Evolutionary conservation across 2,329 filamentous ascomycete species (phyloP), one percentile per base, ranked within the genome.

Genomic region (Curvularia eragrostidis): DNA sequence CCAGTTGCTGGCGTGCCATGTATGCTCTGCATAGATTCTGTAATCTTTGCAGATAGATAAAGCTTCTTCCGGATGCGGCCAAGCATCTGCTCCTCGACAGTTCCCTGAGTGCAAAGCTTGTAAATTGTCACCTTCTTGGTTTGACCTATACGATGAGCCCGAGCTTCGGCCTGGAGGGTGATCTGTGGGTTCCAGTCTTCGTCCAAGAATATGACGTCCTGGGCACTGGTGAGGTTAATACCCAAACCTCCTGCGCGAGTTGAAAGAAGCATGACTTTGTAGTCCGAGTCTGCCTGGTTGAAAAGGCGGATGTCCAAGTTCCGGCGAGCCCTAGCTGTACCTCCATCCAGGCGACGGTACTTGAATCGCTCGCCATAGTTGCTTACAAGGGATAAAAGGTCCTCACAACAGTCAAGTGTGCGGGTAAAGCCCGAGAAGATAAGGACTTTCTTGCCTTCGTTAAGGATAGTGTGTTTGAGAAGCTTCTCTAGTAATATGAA

Each of bases 11-110:
- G 75, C 26, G 70, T 69, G 36, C 68, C 65, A 62, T 85, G 82
- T 6, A 85, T 79, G 61, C 82, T 83, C 41, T 81, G 78, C 82
- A 87, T 85, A 1, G 81, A 81, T 58, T 87, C 85, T 0, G 83
- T 87, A 18, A 87, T 84, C 64, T 86, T 87, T 0, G 83, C 79
- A 0, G 84, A 86, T 0, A 88, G 75, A 59, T 87, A 87, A 0
- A 87, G 75, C 72, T 88, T 88, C 77, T 88, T 88, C 6, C 80
- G 78, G n/a, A 86, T 82, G 1, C 84, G 76, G 0, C 82, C 79
- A 69, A 84, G 79, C 82, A 86, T 86, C 56, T 86, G 84, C 59
- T 85, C 82, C 59, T 86, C 84, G 0, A 86, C 82, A 0, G 84
- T 86, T 1, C 84, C 84, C 52, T 81, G 81, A 0, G 84, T 83